Evolutionary conservation across 2,329 filamentous ascomycete genomes (phyloP), one percentile per base, ranked within the genome.

Genomic region (Phialophora chinensis): DNA sequence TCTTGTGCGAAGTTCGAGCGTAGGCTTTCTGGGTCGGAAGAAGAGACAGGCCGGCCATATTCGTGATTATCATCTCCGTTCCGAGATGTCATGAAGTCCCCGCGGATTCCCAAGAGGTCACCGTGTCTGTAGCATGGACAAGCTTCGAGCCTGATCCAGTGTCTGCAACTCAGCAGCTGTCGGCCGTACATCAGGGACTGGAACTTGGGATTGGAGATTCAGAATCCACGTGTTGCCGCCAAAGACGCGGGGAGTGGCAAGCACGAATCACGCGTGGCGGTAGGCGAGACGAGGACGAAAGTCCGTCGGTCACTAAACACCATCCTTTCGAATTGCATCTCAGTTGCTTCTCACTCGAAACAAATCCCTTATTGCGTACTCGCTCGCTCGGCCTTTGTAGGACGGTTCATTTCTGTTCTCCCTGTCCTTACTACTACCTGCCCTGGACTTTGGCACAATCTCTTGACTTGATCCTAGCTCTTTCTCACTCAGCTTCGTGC

Each of bases 401-500:
- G 38, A 44, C 38, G 2, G 6, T n/a, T 44, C 7, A 3, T n/a
- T 52, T 5, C 49, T 27, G 23, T 17, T 52, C 20, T 27, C 20
- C 3, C 7, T 14, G 10, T 25, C 20, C 20, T 52, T 23, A 25
- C 20, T 20, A 27, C 49, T 25, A 14, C 20, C n/a, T 25, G 11
- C 47, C 47, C 47, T 52, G 25, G 10, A 52, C 49, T 14, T 27
- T 52, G n/a, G 5, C 14, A 52, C 49, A 23, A 27, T 55, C n/a
- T 33, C 29, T 29, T 31, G n/a, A 35, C 27, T 33, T 10, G 27
- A 8, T 35, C 27, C 29, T 11, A n/a, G 29, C 14, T 33, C 17
- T 20, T 29, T n/a, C 53, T 31, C 53, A 31, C 53, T 55, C 53
- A 35, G 29, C 53, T 55, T 17, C 23, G 6, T 55, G 17, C 50